Evolutionary conservation across 805 yeast species (phyloP).

Genomic region (Wickerhamiella cacticola): DNA sequence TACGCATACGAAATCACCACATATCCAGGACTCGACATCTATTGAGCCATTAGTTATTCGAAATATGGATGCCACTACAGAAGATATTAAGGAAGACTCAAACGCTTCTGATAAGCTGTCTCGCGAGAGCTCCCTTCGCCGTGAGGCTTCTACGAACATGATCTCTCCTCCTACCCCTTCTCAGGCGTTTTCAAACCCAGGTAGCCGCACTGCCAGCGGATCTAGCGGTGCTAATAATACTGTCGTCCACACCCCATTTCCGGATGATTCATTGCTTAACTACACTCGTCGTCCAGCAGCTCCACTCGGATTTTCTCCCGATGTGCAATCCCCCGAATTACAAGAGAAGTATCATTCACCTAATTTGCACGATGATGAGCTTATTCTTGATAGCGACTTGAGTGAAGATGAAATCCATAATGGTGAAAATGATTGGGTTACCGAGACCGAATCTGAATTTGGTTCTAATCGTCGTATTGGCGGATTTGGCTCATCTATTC

Average conservation of each 20-base stretch:
- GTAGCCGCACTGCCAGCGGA: conserved; percentile 1
- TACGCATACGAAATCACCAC: background rate
- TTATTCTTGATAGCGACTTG: conserved; percentile 7
- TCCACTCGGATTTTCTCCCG: conserved; percentile 1
- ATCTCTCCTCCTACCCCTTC: conserved; percentile 4
- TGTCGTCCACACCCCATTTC: background rate
- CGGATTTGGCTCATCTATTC: conserved; percentile 4
- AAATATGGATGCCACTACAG: background rate
- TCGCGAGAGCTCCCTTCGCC: background rate
- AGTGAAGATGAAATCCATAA: conserved; percentile 4
- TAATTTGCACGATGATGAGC: background rate
- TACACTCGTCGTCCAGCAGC: conserved; percentile 7
- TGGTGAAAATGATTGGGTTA: conserved; percentile 8
- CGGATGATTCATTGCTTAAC: background rate
- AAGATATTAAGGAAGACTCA: background rate
- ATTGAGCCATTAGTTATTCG: conserved; percentile 4
- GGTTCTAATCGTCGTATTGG: conserved; percentile 3
- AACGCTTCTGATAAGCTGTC: background rate
- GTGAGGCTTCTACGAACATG: conserved; percentile 1
- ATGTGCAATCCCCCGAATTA: conserved; percentile 1
- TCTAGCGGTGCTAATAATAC: background rate
- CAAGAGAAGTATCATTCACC: conserved; percentile 6
- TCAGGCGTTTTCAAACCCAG: background rate
- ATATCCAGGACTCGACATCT: background rate
- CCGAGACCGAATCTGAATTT: conserved; percentile 6